Conservation (phyloP, 1,284 basidiomycete genomes). For the Paramarasmius palmivorus region DNA sequence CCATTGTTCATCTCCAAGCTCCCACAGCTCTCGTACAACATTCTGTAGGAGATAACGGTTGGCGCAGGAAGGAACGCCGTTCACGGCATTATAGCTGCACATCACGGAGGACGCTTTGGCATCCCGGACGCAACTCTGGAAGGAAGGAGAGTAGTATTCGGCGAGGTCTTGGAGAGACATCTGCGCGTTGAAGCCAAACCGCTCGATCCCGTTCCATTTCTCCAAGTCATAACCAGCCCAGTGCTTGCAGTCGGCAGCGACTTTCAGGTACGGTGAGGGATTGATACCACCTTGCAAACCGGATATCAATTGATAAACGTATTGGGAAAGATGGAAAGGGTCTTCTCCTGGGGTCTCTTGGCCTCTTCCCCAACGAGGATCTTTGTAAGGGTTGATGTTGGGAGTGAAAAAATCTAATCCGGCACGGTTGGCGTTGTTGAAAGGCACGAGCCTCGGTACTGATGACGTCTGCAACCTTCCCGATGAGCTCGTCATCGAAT, state of each 20-base stretch:
- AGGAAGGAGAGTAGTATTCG: conserved; percentile 55
- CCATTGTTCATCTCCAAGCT: conserved; percentile 51
- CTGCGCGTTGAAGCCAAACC: conserved; percentile 54
- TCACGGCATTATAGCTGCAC: conserved; percentile 66
- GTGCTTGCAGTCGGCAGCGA: conserved; percentile 59
- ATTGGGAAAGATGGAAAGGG: conserved; percentile 50
- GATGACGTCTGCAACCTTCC: conserved; percentile 45
- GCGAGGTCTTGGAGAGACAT: conserved; percentile 54
- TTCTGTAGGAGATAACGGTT: conserved; percentile 51
- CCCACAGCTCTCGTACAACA: conserved; percentile 52
- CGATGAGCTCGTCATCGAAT: conserved; percentile 64
- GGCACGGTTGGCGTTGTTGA: conserved; percentile 46
- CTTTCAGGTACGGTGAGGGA: conserved; percentile 48
- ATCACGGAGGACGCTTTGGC: conserved; percentile 59
- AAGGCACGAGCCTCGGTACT: conserved; percentile 60
- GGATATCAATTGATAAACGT: conserved; percentile 51
- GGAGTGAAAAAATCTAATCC: conserved; percentile 59
- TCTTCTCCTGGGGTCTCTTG: conserved; percentile 65
- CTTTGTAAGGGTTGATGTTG: conserved; percentile 62
- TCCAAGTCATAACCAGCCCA: conserved; percentile 60
- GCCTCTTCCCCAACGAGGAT: conserved; percentile 63
- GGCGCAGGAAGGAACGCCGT: conserved; percentile 57
- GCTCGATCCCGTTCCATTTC: conserved; percentile 49
- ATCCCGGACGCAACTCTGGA: conserved; percentile 58
- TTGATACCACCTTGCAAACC: conserved; percentile 58